Evolutionary conservation across 1,284 basidiomycete species (phyloP), one percentile per base, ranked within the genome.

Genomic region (Meripilus lineatus): DNA sequence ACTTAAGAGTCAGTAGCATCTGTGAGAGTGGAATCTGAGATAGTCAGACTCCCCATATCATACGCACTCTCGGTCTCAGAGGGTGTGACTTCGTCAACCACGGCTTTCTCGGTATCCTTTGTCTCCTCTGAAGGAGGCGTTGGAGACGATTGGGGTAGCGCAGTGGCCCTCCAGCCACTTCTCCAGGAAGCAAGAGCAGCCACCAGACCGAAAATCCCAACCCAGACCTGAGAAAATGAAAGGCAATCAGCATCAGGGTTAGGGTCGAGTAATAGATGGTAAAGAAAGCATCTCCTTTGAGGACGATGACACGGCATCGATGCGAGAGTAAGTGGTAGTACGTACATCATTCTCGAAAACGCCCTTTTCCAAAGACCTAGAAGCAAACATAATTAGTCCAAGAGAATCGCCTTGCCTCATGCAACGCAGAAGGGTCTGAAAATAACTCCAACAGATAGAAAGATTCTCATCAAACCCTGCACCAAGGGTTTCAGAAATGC

Each of bases 131-230:
- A 28, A 8, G 38, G 28, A 8, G 22, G n/a, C n/a, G n/a, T n/a
- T n/a, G n/a, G n/a, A n/a, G n/a, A n/a, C n/a, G n/a, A n/a, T n/a
- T 8, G 28, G 47, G 72, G 69, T 21, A 81, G 63, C 7, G 79
- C 75, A 14, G 84, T 87, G 1, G 86, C 86, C 43, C 74, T 79
- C 85, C 85, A 89, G 13, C 84, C 87, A 33, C 73, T 77, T 50
- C 79, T 69, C 67, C 88, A 87, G 3, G 83, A 78, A 6, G 75
- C 72, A 1, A 84, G 53, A 3, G 74, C 83, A 13, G 81, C 81
- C 41, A 83, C 63, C 21, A 85, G 64, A 7, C 81, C 80, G 38
- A 87, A 78, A 14, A 80, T 46, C 36, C 72, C 74, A 41, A 81
- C 69, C 79, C 80, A 81, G 17, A 71, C 58, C 86, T 88, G 52